A percentile compares a stretch with the other conserved stretches of the same genome.
Evolutionary conservation across 371 early-diverging fungal species (phyloP).

Genomic region (Synchytrium microbalum): DNA sequence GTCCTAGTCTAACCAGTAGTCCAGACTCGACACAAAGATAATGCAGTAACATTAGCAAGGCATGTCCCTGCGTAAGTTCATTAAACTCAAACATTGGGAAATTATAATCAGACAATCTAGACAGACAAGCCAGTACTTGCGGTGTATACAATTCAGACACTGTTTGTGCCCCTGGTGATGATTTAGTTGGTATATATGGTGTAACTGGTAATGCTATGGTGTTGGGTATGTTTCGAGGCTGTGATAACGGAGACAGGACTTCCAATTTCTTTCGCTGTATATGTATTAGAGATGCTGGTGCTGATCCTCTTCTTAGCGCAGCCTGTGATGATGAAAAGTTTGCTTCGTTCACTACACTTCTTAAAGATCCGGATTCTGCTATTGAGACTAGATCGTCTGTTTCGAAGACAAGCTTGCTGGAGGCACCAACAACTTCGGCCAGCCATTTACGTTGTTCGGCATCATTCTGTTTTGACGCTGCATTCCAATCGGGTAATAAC

Average conservation of each 20-base stretch:
- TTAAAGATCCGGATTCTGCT: not conserved
- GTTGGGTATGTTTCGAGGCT: no score
- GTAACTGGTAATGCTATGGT: not conserved
- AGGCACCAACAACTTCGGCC: conserved; percentile 33
- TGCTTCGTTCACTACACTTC: not conserved
- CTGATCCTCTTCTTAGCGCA: not conserved
- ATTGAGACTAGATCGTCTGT: not conserved
- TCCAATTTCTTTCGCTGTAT: not conserved
- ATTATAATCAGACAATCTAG: conserved; percentile 23
- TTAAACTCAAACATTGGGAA: conserved; percentile 38
- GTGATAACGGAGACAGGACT: not conserved
- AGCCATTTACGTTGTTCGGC: conserved; percentile 42
- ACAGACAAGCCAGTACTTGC: conserved; percentile 1
- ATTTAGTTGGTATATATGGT: not conserved
- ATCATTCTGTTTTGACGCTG: conserved; percentile 20
- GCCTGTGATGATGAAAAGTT: not conserved
- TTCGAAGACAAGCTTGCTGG: not conserved
- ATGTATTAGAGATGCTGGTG: not conserved
- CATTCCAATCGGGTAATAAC: conserved; percentile 30
- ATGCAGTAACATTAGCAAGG: conserved; percentile 23
- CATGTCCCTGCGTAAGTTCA: conserved; percentile 16
- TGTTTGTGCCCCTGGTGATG: not conserved
- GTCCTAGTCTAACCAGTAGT: conserved; percentile 31
- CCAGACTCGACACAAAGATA: conserved; percentile 29
- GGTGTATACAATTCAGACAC: not conserved